Conservation (phyloP, 23 red algal species). For the Agarophyton chilense region DNA sequence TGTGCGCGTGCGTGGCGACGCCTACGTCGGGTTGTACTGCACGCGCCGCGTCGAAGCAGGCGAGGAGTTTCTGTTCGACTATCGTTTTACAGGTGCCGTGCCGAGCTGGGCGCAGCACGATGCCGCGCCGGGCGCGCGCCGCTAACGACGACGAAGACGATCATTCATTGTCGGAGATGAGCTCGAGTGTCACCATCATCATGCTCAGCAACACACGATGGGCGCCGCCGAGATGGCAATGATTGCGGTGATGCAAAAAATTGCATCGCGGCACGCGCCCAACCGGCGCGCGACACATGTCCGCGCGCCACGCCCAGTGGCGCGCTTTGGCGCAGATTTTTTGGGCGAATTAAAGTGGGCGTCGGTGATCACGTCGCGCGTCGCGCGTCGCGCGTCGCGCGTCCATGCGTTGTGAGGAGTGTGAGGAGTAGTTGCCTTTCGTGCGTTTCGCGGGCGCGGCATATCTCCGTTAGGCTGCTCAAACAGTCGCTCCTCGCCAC, state of each 20-base stretch:
- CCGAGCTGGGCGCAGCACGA: conserved; percentile 50
- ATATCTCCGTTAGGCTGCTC: neutral
- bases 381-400: too few species aligned
- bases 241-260: neutral
- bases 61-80: conserved; percentile 76
- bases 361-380: neutral
- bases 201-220: too few species aligned
- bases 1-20: conserved; percentile 64
- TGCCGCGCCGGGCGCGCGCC: neutral
- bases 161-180: too few species aligned
- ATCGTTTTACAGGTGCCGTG: conserved; percentile 61
- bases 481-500: too few species aligned
- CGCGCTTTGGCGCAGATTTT: neutral
- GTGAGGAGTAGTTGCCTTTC: too few species aligned
- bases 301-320: too few species aligned
- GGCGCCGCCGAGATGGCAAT: too few species aligned
- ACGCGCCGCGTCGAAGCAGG: conserved; percentile 41
- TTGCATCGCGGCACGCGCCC: neutral
- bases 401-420: too few species aligned
- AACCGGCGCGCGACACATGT: neutral
- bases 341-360: neutral
- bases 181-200: too few species aligned
- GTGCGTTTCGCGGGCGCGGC: too few species aligned
- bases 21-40: conserved; percentile 53
- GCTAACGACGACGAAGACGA: neutral